A percentile compares a stretch with the other conserved stretches of the same genome.
These are phyloP conservation scores for Allium cepa DNA, from an alignment of 106 monocot genomes.

Conservation along the genomic window DNA sequence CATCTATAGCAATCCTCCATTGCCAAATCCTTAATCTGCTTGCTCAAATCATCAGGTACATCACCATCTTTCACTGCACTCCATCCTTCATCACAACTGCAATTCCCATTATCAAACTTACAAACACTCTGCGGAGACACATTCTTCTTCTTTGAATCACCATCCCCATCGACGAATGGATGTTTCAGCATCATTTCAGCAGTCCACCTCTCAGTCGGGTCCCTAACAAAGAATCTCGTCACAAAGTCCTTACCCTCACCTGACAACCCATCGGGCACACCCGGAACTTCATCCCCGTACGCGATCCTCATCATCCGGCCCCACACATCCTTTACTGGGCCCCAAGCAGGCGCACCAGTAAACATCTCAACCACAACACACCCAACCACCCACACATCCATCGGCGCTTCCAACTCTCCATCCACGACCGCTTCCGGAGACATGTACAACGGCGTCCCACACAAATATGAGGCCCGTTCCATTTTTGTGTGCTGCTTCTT, in stretches of 20 bases:
- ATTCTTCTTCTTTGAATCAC: not conserved
- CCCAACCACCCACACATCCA: constrained; percentile 57
- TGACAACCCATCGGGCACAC: constrained; percentile 18
- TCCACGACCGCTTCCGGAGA: constrained; percentile 38
- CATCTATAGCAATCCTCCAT: too few species aligned
- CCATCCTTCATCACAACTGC: too few species aligned
- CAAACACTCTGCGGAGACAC: constrained; percentile 1
- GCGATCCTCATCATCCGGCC: constrained; percentile 15
- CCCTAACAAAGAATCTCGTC: constrained; percentile 13
- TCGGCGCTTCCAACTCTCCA: constrained; percentile 26
- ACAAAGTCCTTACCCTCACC: constrained; percentile 34
- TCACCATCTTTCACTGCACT: too few species aligned
- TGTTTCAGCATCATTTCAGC: constrained; percentile 30
- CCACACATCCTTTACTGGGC: not conserved
- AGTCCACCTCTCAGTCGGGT: constrained; percentile 25
- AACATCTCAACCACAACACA: constrained; percentile 51
- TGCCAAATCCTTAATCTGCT: too few species aligned
- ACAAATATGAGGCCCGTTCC: not conserved
- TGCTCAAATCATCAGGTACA: too few species aligned
- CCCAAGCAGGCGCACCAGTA: constrained; percentile 35
- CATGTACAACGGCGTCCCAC: constrained; percentile 63
- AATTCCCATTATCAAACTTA: not conserved
- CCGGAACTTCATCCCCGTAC: constrained; percentile 9
- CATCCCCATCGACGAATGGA: constrained; percentile 16
- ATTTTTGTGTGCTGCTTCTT: not conserved